Conservation (phyloP, 495 filamentous ascomycete species). For the Podospora didyma region DNA sequence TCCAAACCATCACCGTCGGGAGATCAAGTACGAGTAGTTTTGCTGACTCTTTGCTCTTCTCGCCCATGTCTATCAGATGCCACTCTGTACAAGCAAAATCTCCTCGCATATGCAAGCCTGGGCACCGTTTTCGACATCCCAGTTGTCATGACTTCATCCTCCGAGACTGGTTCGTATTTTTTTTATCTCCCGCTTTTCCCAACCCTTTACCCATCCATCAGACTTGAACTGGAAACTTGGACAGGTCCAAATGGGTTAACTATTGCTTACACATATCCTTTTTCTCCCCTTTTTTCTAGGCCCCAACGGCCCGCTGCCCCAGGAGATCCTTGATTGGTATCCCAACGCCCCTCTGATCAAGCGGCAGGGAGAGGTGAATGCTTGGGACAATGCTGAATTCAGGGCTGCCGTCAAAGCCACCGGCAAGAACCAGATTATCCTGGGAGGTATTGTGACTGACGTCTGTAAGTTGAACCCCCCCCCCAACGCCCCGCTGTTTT, state of each 20-base stretch:
- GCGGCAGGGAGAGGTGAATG: conserved; percentile 72
- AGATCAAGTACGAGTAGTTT: too few species aligned
- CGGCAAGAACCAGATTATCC: conserved; percentile 65
- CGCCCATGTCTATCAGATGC: conserved; percentile 35
- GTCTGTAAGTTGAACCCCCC: conserved; percentile 50
- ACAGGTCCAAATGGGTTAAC: too few species aligned
- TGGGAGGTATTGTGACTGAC: conserved; percentile 72
- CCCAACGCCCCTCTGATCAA: conserved; percentile 62
- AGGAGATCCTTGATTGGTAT: conserved; percentile 66
- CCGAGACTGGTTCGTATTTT: conserved; percentile 42
- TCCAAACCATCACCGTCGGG: too few species aligned
- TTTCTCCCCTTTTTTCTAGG: conserved; percentile 32
- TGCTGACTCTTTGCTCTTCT: not conserved
- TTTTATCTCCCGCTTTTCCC: not conserved
- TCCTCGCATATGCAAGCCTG: conserved; percentile 64
- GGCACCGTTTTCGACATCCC: conserved; percentile 66
- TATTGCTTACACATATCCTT: not conserved
- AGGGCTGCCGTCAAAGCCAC: conserved; percentile 59
- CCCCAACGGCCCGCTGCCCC: conserved; percentile 66
- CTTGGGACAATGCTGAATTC: conserved; percentile 76
- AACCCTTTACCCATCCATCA: too few species aligned
- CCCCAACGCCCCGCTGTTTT: too few species aligned
- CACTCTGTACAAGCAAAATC: conserved; percentile 59
- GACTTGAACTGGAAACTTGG: too few species aligned
- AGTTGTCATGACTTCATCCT: conserved; percentile 66